phyloP scores from a whole-genome alignment of 106 monocot genomes.

The Acorus calamus region DNA sequence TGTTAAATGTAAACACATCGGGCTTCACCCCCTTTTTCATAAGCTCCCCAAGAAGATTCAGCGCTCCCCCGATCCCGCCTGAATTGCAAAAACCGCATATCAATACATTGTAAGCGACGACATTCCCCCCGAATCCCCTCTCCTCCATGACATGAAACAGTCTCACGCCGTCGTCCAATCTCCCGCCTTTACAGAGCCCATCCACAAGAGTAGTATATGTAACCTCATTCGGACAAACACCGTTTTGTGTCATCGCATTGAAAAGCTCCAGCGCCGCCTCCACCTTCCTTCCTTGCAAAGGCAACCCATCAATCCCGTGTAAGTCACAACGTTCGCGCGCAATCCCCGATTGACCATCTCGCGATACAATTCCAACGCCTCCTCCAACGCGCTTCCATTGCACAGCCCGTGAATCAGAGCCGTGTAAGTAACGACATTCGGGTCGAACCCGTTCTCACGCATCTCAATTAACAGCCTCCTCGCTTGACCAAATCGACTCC shows the following conservation, averaged over 20 bases:
- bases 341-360: conserved; percentile 20
- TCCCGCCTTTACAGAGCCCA: conserved; percentile 29
- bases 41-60: conserved; percentile 20
- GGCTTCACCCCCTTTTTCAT: conserved; percentile 13
- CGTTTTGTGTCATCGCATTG: conserved; percentile 15
- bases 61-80: conserved; percentile 27
- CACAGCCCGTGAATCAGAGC: conserved; percentile 30
- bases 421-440: conserved; percentile 33
- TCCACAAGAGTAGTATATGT: conserved; percentile 31
- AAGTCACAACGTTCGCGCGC: conserved; percentile 35
- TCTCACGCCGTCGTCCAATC: conserved; percentile 21
- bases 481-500: conserved; percentile 20
- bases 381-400: conserved; percentile 16
- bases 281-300: conserved; percentile 28
- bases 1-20: conserved; percentile 34
- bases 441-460: conserved; percentile 18
- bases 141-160: conserved; percentile 25
- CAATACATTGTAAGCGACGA: conserved; percentile 32
- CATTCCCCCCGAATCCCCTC: conserved; percentile 9
- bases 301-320: conserved; percentile 21
- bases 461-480: conserved; percentile 27
- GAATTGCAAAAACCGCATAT: conserved; percentile 32
- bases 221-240: conserved; percentile 32
- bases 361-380: conserved; percentile 14
- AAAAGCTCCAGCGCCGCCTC: conserved; percentile 25